Conservation (phyloP, 2,329 filamentous ascomycete species). For the Coniochaeta hoffmannii region DNA sequence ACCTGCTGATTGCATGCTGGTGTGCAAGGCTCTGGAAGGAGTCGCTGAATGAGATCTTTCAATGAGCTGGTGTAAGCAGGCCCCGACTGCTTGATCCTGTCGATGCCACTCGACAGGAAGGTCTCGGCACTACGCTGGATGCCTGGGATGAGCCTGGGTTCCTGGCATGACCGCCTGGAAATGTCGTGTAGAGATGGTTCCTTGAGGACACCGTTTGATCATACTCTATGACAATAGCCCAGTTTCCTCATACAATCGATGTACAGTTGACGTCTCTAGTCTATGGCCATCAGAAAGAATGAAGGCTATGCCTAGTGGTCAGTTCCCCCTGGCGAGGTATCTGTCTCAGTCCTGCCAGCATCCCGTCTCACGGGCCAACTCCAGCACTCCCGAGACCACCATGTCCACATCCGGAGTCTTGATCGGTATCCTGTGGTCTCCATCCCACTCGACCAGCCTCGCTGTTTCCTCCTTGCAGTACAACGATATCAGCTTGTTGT, state of each 20-base stretch:
- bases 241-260: no score
- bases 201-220: no score
- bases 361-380: constrained; percentile 5
- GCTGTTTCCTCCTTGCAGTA: constrained; percentile 52
- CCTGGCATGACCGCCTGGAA: no score
- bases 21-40: background rate
- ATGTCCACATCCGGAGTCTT: constrained; percentile 57
- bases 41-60: background rate
- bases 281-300: no score
- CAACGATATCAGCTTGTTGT: constrained; percentile 45
- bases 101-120: background rate
- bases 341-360: no score
- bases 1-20: background rate
- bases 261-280: no score
- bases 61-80: background rate
- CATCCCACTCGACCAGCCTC: constrained; percentile 64
- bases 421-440: constrained; percentile 62
- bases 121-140: no score
- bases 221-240: no score
- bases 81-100: background rate
- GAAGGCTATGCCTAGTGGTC: no score
- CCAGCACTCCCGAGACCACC: constrained; percentile 31
- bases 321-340: no score
- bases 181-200: no score
- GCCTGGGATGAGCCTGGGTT: no score